These are phyloP conservation scores for Phytophthora cactorum DNA, from an alignment of 352 stramenopile species.

Conservation along the genomic window DNA sequence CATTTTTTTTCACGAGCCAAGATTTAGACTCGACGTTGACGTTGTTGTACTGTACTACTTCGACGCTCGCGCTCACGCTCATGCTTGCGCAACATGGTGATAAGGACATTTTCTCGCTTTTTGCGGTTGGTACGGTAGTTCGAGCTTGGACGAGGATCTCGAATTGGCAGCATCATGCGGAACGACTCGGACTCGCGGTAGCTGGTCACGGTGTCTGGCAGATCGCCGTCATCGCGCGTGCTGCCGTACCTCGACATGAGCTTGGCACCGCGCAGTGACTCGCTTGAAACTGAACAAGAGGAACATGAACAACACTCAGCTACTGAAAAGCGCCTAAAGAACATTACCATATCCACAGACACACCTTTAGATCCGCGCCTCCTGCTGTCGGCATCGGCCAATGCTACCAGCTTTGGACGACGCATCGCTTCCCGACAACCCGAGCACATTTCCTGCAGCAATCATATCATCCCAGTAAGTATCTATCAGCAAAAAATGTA, in stretches of 20 bases:
- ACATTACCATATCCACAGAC: not conserved
- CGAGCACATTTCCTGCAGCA: constrained; percentile 60
- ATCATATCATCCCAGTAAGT: constrained; percentile 3
- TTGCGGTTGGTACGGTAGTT: constrained; percentile 48
- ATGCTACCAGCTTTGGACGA: constrained; percentile 51
- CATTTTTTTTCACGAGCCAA: not conserved
- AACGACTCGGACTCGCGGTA: constrained; percentile 61
- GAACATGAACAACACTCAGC: constrained; percentile 5
- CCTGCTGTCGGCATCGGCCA: constrained; percentile 33
- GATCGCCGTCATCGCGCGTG: constrained; percentile 41
- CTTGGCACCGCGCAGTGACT: constrained; percentile 26
- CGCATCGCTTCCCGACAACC: constrained; percentile 59
- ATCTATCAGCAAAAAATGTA: not conserved
- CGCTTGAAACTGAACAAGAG: constrained; percentile 12
- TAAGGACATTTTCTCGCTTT: constrained; percentile 56
- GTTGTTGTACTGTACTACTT: not conserved
- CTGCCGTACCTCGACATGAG: constrained; percentile 45
- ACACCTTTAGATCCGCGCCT: constrained; percentile 29
- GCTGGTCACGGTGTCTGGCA: constrained; percentile 30
- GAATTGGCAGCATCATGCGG: constrained; percentile 68
- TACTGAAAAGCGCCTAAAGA: not conserved
- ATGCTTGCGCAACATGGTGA: constrained; percentile 59
- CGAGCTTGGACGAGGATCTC: constrained; percentile 44
- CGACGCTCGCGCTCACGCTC: constrained; percentile 19
- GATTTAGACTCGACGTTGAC: constrained; percentile 3